phyloP scores from a whole-genome alignment of 2,329 filamentous ascomycete species.

The Truncatella angustata region DNA sequence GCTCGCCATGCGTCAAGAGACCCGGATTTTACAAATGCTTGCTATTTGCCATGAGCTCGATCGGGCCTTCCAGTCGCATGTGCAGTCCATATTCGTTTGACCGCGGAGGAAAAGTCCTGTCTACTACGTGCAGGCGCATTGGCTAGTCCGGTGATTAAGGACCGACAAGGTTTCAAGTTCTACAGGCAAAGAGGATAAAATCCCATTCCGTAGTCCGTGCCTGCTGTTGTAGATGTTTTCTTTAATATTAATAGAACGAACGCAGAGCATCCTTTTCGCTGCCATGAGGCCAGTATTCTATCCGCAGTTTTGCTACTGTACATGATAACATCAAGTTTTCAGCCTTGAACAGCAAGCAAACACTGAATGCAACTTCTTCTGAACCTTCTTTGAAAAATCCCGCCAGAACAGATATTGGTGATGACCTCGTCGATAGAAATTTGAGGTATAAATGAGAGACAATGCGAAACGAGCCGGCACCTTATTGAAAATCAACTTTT shows the following conservation, averaged over 20 bases:
- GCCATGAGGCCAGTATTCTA: constrained; percentile 3
- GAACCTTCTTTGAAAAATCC: not conserved
- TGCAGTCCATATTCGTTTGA: no score
- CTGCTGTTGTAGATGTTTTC: not conserved
- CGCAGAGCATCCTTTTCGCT: constrained; percentile 2
- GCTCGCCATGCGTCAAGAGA: no score
- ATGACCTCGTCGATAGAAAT: not conserved
- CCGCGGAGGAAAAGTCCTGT: no score
- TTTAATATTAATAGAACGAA: constrained; percentile 9
- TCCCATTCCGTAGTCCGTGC: not conserved
- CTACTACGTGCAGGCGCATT: not conserved
- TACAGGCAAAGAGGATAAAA: constrained; percentile 8
- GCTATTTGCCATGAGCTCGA: no score
- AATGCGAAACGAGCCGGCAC: not conserved
- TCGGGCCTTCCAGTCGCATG: no score
- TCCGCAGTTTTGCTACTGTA: constrained; percentile 4
- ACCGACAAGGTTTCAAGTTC: not conserved
- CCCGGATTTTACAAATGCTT: no score
- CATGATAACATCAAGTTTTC: not conserved
- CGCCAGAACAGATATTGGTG: not conserved
- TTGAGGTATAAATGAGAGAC: constrained; percentile 9
- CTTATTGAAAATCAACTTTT: constrained; percentile 3
- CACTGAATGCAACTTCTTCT: not conserved
- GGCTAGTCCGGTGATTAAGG: not conserved
- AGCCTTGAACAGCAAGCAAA: not conserved